Percentiles rank a stretch among this genome's conserved stretches.
These are phyloP conservation scores for Scheffersomyces parashehatae DNA, from an alignment of 1,139 yeast species.

Conservation along the genomic window DNA sequence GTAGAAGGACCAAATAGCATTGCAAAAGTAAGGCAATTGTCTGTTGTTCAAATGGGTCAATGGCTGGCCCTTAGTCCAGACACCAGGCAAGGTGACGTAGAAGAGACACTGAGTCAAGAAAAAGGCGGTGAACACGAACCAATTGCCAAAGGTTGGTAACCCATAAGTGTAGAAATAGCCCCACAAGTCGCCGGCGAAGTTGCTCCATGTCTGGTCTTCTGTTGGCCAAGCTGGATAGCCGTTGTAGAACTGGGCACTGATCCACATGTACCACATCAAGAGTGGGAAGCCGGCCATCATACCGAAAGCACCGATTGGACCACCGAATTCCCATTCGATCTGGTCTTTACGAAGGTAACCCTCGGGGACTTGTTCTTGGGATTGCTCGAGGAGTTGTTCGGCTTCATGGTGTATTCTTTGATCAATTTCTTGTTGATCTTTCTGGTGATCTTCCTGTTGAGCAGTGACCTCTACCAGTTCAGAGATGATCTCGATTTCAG, in stretches of 20 bases:
- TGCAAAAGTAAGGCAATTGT: slow-evolving; percentile 90
- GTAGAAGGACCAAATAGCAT: slow-evolving; percentile 85
- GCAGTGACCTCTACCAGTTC: too few species aligned
- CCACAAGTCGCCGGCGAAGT: slow-evolving; percentile 51
- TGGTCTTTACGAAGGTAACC: slow-evolving; percentile 39
- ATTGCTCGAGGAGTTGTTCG: too few species aligned
- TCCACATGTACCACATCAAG: slow-evolving; percentile 97
- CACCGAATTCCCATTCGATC: slow-evolving; percentile 88
- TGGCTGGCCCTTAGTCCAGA: slow-evolving; percentile 94
- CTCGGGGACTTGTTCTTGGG: slow-evolving; percentile 9
- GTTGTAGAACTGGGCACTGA: slow-evolving; percentile 75
- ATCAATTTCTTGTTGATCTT: too few species aligned
- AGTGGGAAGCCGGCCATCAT: slow-evolving; percentile 93
- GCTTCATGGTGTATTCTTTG: too few species aligned
- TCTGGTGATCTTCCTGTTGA: too few species aligned
- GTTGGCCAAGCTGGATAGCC: slow-evolving; percentile 74
- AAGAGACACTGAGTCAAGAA: slow-evolving; percentile 70
- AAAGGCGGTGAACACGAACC: slow-evolving; percentile 71
- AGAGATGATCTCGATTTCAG: too few species aligned
- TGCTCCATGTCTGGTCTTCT: slow-evolving; percentile 55
- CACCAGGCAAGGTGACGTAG: slow-evolving; percentile 88
- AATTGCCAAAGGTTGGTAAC: slow-evolving; percentile 65
- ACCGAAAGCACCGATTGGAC: slow-evolving; percentile 87
- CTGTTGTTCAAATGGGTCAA: slow-evolving; percentile 74
- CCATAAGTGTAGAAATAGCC: slow-evolving; percentile 56